Percentiles rank a stretch among this genome's conserved stretches.
Evolutionary conservation across 352 stramenopile genomes (phyloP).

Genomic region (Plasmopara muralis): DNA sequence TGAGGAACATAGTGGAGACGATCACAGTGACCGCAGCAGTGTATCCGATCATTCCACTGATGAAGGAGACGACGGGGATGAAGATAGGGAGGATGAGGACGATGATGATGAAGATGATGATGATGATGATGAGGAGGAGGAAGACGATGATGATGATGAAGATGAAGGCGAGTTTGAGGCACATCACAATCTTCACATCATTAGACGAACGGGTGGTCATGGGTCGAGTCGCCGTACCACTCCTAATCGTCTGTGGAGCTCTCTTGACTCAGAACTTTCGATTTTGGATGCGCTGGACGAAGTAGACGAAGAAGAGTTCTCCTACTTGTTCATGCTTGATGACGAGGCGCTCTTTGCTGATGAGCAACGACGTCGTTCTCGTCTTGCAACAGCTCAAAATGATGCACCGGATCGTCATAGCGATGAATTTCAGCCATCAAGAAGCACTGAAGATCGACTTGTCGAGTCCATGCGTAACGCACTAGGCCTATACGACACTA

Average conservation of each 20-base stretch:
- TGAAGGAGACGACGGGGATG: conserved; percentile 37
- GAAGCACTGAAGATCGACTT: conserved; percentile 27
- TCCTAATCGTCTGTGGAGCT: conserved; percentile 53
- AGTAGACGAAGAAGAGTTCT: conserved; percentile 81
- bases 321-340: conserved; percentile 66
- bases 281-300: conserved; percentile 72
- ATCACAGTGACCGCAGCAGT: conserved; percentile 54
- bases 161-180: conserved; percentile 61
- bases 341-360: conserved; percentile 54
- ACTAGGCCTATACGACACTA: conserved; percentile 22
- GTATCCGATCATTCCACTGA: conserved; percentile 45
- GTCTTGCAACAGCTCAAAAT: conserved; percentile 21
- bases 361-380: conserved; percentile 43
- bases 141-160: conserved; percentile 56
- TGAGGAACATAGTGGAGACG: conserved; percentile 44
- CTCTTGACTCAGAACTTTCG: conserved; percentile 63
- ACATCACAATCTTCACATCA: conserved; percentile 44
- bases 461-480: conserved; percentile 36
- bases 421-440: conserved; percentile 9
- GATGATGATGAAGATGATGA: conserved; percentile 65
- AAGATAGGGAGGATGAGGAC: conserved; percentile 60
- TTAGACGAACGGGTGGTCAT: conserved; percentile 30
- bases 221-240: conserved; percentile 27
- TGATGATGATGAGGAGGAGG: conserved; percentile 48
- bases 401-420: conserved; percentile 10